Evolutionary conservation across 2,329 filamentous ascomycete species (phyloP), one percentile per base, ranked within the genome.

Genomic region (Helotiales sp.): DNA sequence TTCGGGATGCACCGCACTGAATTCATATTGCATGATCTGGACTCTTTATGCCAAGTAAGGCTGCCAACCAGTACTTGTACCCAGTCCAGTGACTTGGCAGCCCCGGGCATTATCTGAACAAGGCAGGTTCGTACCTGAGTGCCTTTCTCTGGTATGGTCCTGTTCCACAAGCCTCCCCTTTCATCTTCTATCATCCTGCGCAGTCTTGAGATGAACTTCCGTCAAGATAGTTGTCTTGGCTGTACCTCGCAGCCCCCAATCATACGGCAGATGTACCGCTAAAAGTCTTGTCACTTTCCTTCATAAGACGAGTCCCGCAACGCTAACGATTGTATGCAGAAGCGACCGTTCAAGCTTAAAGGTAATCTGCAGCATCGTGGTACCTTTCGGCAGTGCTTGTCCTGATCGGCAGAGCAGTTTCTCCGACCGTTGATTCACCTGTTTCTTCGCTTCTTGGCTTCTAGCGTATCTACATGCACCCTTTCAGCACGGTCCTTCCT

Each of bases 251-350:
- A 31, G 17, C 33, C 51, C n/a, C 51, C 51, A 53, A 53, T 42
- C 51, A 53, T 15, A 27, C 2, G 17, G 9, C 19, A 38, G n/a
- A 33, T 19, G 6, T 30, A 9, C 27, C 17, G 44, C 51, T 27
- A 25, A 55, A 57, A 24, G 31, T 59, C 58, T 64, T 61, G 40
- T 44, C 52, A 59, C 55, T 52, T 64, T 50, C 62, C 62, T 51
- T 17, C 59, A 51, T 42, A 3, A 56, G 33, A 27, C 48, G 33
- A 9, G 36, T 38, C 15, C 7, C 24, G 19, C 19, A 17, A 38
- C 22, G 54, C 42, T 59, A 52, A 42, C 17, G 10, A 60, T 60
- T 36, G 54, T 53, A 50, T 61, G 57, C 58, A 63, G 52, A 46
- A 22, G 33, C 47, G 42, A 31, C 31, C 27, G 48, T 53, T 54